Evolutionary conservation across 2,329 filamentous ascomycete genomes (phyloP), one percentile per base, ranked within the genome.

Genomic region (Akanthomyces lecanii): DNA sequence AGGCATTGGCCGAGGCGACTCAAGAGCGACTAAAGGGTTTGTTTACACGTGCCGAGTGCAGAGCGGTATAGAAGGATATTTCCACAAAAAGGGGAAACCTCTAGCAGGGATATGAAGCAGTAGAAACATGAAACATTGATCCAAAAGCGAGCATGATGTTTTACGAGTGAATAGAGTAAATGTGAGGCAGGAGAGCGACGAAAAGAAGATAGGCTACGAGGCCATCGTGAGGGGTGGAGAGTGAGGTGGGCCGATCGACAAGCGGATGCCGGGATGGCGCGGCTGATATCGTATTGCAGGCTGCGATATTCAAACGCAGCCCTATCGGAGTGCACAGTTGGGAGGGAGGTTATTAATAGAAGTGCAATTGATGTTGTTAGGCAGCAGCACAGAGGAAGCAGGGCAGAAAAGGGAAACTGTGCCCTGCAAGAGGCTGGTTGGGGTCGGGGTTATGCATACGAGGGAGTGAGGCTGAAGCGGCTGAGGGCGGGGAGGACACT

Each of bases 91-190:
- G 56, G 44, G 48, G 42, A 48, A 33, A 50, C 48, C 23, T 48
- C 21, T 28, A 59, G 38, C 50, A 63, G 62, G 59, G 21, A 63
- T 63, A 63, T 50, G 47, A 63, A 63, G 61, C 21, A 63, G 25
- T 55, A 63, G 50, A 55, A 63, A 63, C 62, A 63, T 52, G 62
- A 60, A 60, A 63, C 48, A 63, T 63, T 60, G 62, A 63, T 63
- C 55, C 45, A 55, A 56, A 50, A 38, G 16, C 16, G 30, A n/a
- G 16, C 23, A 5, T 38, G 42, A 36, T 38, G 50, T 36, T 7
- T 18, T n/a, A 30, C 25, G 28, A 5, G 47, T 38, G 48, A 14
- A 14, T 61, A 21, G 1, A 5, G n/a, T 47, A 38, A 18, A 48
- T 47, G 55, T 5, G 28, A 36, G 42, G 28, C 8, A 21, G 14